Percentiles rank a stretch among this genome's conserved stretches.
Conservation (phyloP, 441 rosid species). For the Codiaeum variegatum region DNA sequence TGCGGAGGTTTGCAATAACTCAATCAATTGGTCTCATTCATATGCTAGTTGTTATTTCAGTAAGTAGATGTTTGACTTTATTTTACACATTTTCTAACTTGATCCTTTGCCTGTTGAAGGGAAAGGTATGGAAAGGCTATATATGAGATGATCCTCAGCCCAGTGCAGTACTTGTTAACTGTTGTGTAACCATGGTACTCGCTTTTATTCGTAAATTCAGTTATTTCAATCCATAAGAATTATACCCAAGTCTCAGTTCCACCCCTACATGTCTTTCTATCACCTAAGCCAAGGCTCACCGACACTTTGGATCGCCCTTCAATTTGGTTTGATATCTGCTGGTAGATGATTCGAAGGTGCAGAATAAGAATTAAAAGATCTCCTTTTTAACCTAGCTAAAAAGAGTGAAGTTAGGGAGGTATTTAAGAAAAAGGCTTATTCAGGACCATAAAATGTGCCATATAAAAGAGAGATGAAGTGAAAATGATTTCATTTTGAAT, state of each 20-base stretch:
- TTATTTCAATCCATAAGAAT: background rate
- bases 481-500: background rate
- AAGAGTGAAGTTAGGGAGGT: background rate
- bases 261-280: background rate
- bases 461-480: background rate
- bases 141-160: background rate
- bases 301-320: background rate
- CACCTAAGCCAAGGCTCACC: background rate
- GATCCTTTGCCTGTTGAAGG: background rate
- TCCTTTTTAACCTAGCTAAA: background rate
- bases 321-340: conserved; percentile 6
- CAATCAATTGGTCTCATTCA: background rate
- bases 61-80: background rate
- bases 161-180: background rate
- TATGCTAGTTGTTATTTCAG: background rate
- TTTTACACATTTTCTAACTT: background rate
- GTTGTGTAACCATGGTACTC: background rate
- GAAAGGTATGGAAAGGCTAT: background rate
- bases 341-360: conserved; percentile 4
- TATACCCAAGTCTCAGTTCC: background rate
- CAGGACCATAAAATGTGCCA: background rate
- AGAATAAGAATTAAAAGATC: background rate
- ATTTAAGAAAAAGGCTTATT: background rate
- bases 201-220: background rate
- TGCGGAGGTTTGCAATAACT: background rate